Percentiles rank a stretch among this genome's conserved stretches.
phyloP scores from a whole-genome alignment of 2,329 filamentous ascomycete species.

The Aspergillus sp. region DNA sequence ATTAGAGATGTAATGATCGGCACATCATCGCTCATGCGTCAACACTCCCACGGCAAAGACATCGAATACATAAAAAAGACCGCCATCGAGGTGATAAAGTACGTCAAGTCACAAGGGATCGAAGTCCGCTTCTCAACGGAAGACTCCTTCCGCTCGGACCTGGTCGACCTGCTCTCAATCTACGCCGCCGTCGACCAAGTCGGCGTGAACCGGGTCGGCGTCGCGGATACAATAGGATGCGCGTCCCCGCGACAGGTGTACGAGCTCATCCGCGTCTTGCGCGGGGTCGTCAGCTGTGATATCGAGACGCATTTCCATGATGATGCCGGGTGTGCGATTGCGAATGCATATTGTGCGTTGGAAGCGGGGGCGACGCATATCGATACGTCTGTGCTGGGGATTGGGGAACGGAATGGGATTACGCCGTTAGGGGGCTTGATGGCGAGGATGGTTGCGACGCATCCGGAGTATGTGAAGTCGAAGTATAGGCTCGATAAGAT shows the following conservation, averaged over 20 bases:
- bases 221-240: conserved; percentile 88
- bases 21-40: conserved; percentile 77
- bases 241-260: conserved; percentile 85
- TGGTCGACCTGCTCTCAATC: conserved; percentile 79
- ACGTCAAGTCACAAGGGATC: conserved; percentile 77
- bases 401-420: conserved; percentile 79
- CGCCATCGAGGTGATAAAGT: conserved; percentile 82
- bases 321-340: conserved; percentile 86
- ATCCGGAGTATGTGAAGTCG: conserved; percentile 77
- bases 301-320: conserved; percentile 91
- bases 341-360: conserved; percentile 81
- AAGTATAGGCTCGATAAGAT: conserved; percentile 90
- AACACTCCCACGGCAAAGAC: conserved; percentile 86
- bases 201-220: conserved; percentile 81
- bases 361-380: conserved; percentile 74
- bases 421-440: conserved; percentile 59
- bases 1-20: conserved; percentile 73
- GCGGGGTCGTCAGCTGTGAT: conserved; percentile 72
- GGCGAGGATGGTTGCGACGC: conserved; percentile 78
- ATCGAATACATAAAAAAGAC: conserved; percentile 84
- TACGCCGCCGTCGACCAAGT: conserved; percentile 86
- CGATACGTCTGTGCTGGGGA: conserved; percentile 83
- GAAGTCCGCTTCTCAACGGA: conserved; percentile 80
- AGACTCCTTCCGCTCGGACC: conserved; percentile 82
- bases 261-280: conserved; percentile 78